These are phyloP conservation scores for Peniophora sp. DNA, from an alignment of 1,284 basidiomycete species.

Conservation along the genomic window DNA sequence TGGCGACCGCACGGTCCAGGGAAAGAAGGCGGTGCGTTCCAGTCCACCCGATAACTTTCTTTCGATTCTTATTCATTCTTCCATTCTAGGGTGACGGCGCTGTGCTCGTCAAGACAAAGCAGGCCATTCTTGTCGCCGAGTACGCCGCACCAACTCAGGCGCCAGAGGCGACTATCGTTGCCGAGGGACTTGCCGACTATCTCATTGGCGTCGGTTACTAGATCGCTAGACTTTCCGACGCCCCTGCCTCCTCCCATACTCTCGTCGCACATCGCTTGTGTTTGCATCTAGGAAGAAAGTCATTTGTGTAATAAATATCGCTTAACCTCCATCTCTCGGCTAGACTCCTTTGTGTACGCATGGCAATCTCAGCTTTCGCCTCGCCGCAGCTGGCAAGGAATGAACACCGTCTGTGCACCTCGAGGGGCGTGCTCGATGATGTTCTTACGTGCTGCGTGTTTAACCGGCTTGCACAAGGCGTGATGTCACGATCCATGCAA, in stretches of 20 bases:
- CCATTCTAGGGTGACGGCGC: slow-evolving; percentile 66
- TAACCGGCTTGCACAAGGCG: no score
- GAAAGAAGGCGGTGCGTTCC: slow-evolving; percentile 71
- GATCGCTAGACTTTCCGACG: slow-evolving; percentile 6
- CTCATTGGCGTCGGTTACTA: slow-evolving; percentile 61
- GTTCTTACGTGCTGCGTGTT: no score
- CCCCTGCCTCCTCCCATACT: background rate
- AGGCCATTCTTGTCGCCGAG: slow-evolving; percentile 80
- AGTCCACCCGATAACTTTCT: background rate
- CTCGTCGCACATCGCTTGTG: background rate
- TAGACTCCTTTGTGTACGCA: no score
- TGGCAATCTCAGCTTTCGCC: no score
- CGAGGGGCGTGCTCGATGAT: no score
- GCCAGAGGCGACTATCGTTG: slow-evolving; percentile 64
- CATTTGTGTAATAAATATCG: background rate
- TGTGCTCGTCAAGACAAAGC: slow-evolving; percentile 81
- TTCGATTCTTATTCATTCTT: slow-evolving; percentile 1
- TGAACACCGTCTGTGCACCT: no score
- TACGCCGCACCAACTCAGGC: slow-evolving; percentile 71
- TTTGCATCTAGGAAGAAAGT: background rate
- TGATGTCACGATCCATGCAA: no score
- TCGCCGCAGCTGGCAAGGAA: no score
- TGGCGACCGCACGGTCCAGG: slow-evolving; percentile 60
- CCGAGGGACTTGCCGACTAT: slow-evolving; percentile 77
- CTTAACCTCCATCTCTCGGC: no score